phyloP scores from a whole-genome alignment of 495 filamentous ascomycete genomes.

The Amniculicola lignicola region DNA sequence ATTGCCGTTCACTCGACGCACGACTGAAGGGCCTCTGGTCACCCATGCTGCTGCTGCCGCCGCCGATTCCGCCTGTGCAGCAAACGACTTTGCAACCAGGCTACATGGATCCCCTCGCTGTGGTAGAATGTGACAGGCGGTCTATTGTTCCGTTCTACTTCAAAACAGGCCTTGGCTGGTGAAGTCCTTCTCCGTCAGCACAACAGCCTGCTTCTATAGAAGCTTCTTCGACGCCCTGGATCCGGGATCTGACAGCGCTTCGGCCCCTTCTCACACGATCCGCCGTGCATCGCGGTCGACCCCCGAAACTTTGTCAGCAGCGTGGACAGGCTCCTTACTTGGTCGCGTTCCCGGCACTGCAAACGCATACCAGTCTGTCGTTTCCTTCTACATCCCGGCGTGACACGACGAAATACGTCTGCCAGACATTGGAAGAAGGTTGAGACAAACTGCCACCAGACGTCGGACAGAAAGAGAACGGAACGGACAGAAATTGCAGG shows the following conservation, averaged over 20 bases:
- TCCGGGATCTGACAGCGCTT: too few species aligned
- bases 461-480: not conserved
- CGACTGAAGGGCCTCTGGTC: conserved; percentile 15
- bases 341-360: conserved; percentile 27
- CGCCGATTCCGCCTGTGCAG: conserved; percentile 34
- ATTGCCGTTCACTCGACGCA: conserved; percentile 32
- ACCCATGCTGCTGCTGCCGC: conserved; percentile 33
- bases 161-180: conserved; percentile 29
- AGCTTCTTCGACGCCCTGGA: conserved; percentile 18
- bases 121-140: conserved; percentile 32
- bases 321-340: conserved; percentile 28
- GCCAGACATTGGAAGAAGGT: conserved; percentile 5
- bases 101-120: conserved; percentile 29
- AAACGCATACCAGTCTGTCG: conserved; percentile 26
- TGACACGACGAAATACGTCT: conserved; percentile 21
- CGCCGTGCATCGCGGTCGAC: conserved; percentile 9
- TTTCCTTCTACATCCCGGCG: conserved; percentile 17
- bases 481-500: not conserved
- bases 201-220: conserved; percentile 26
- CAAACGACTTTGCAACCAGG: conserved; percentile 6
- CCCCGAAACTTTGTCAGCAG: conserved; percentile 20
- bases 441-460: not conserved
- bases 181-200: conserved; percentile 7
- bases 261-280: conserved; percentile 19
- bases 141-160: conserved; percentile 29